A percentile compares a stretch with the other conserved stretches of the same genome.
These are phyloP conservation scores for Davidsoniella neocaledoniae DNA, from an alignment of 2,329 filamentous ascomycete genomes.

Conservation along the genomic window DNA sequence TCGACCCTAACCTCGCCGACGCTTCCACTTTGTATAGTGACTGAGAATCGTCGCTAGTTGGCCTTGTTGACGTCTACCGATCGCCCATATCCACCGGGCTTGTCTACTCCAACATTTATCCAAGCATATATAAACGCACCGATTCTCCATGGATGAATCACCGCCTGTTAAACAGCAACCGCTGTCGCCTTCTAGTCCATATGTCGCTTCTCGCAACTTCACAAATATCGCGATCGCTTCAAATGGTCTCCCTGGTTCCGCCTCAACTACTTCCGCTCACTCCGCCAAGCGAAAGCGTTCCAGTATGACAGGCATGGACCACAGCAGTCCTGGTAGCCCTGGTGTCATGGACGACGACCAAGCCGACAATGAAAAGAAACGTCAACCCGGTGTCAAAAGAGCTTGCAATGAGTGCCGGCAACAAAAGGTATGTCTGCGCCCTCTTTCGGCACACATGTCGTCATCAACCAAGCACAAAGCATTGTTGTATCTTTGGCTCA, in stretches of 20 bases:
- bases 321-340: conserved; percentile 42
- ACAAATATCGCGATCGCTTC: conserved; percentile 13
- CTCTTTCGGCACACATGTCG: not conserved
- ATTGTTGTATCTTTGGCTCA: not conserved
- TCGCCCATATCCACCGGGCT: too few species aligned
- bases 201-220: conserved; percentile 6
- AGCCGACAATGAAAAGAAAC: conserved; percentile 40
- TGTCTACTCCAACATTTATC: not conserved
- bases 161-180: conserved; percentile 3
- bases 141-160: conserved; percentile 4
- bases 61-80: too few species aligned
- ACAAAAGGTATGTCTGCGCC: conserved; percentile 50
- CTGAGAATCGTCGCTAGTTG: too few species aligned
- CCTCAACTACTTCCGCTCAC: conserved; percentile 33
- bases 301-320: conserved; percentile 31
- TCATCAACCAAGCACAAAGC: not conserved
- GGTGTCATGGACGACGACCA: conserved; percentile 41
- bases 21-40: too few species aligned
- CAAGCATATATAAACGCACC: not conserved
- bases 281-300: conserved; percentile 46
- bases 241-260: conserved; percentile 23
- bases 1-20: not conserved
- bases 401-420: conserved; percentile 75
- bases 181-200: conserved; percentile 6
- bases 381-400: conserved; percentile 55